Base-by-base conservation (phyloP, 192 early-diverging fungal genomes). In the Linnemannia hyalina region DNA sequence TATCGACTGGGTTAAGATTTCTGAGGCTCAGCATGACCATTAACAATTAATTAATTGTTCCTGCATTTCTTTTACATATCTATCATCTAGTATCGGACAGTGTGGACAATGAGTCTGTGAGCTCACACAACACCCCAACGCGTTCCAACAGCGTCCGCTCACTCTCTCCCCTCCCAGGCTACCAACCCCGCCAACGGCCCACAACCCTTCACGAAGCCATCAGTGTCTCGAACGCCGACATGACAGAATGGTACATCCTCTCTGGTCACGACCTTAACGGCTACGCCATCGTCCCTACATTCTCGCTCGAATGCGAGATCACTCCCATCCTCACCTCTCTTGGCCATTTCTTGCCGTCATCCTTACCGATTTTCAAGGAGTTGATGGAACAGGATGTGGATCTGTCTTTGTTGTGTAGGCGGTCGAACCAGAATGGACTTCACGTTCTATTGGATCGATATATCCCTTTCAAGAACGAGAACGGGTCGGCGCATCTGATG, bases 241-340 rank as follows among this genome's bases (percentile, higher is more conserved):
- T 86, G 84, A 81, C 84, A 7, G 79, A 80, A 32, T 86, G 84
- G 84, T 86, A 74, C 18, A 77, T 86, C 23, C 84, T 86, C 52
- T 76, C 84, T 3, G 84, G 84, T 23, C 84, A 86, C 36, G 84
- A 86, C n/a, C 41, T 86, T 22, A 86, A 86, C 26, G 84, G 84
- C 42, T 86, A 78, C 47, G 78, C 78, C 15, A 81, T 86, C 54
- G 84, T 86, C 11, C 78, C 79, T 1, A 74, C 79, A n/a, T 86
- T 69, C 52, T 86, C 84, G 3, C 65, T 77, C 26, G 84, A 86
- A 47, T 81, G 84, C 52, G 84, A 81, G 47, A 86, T 86, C 54
- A 86, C 84, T 29, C 84, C 84, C 1, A 77, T 86, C 72, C 84
- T 78, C 42, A 86, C 84, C 3, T 86, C 80, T 71, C 75, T 86